Base-by-base conservation (phyloP, 495 filamentous ascomycete genomes). In the Halenospora varia region DNA sequence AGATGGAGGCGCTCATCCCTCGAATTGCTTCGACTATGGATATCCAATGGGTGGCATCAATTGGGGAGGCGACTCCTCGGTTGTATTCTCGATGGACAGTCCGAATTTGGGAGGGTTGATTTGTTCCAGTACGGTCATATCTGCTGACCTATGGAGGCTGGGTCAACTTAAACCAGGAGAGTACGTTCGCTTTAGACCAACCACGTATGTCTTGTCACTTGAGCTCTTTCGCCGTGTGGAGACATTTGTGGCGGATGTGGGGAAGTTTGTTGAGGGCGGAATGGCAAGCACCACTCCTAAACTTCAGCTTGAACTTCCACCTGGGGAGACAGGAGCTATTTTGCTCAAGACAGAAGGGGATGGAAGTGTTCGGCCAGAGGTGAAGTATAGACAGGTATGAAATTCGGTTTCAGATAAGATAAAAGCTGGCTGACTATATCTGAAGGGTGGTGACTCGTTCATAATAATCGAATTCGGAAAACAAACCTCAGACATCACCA, bases 141-240 rank as follows among this genome's bases (percentile, higher is more conserved):
- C 73, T 40, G 82, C 73, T 8, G 80, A 83, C 25, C 65, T 78
- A 23, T 85, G 81, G 80, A 79, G 80, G 65, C 48, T 87, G 10
- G 83, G 83, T 0, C 82, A 85, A 65, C 67, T 87, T 11, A 81
- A 78, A 54, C 75, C 82, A 18, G 83, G 83, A n/a, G 76, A 83
- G 60, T 77, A 73, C 3, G 64, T 83, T 17, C 68, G 70, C 25
- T 79, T 78, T 55, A 64, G 64, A 20, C 64, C 69, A 17, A 73
- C 78, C 2, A 74, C 78, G 8, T 62, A 79, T 22, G 66, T 77
- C 11, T 71, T 77, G 51, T 79, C 81, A 10, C 53, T 82, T 2
- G 55, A 57, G 26, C 52, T 67, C 18, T 65, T 70, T 15, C 60
- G 60, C 44, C 58, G 68, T 2, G 46, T 76, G 17, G 69, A 77